These are phyloP conservation scores for Candida adriatica DNA, from an alignment of 805 yeast genomes.

Conservation along the genomic window DNA sequence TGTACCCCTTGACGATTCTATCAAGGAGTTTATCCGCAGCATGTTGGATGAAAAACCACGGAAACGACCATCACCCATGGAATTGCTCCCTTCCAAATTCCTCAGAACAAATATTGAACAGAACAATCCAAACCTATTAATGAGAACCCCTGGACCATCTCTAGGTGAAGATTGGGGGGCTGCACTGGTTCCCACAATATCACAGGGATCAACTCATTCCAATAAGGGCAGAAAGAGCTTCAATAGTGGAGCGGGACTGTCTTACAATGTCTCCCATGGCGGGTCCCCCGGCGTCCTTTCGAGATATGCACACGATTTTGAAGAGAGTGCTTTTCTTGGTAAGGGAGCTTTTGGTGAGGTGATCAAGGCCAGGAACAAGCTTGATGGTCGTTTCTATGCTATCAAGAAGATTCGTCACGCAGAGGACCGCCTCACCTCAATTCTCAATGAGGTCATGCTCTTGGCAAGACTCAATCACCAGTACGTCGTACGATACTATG, in stretches of 20 bases:
- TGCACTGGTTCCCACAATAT: conserved; percentile 20
- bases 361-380: conserved; percentile 87
- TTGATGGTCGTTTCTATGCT: conserved; percentile 94
- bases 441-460: conserved; percentile 86
- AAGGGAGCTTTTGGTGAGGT: conserved; percentile 98
- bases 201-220: conserved; percentile 21
- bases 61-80: conserved; percentile 77
- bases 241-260: conserved; percentile 31
- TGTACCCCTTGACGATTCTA: conserved; percentile 43
- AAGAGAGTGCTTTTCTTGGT: conserved; percentile 86
- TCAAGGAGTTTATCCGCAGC: conserved; percentile 57
- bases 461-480: conserved; percentile 90
- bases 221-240: conserved; percentile 31
- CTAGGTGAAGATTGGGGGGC: conserved; percentile 15
- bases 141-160: conserved; percentile 8
- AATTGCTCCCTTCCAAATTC: conserved; percentile 76
- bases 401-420: conserved; percentile 84
- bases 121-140: conserved; percentile 23
- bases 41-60: conserved; percentile 62
- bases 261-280: conserved; percentile 21
- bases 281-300: conserved; percentile 34
- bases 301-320: conserved; percentile 88
- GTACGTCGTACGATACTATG: conserved; percentile 91
- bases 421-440: conserved; percentile 69
- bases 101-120: conserved; percentile 61